These are phyloP conservation scores for Aspergillus vadensis DNA, from an alignment of 2,329 filamentous ascomycete genomes.

Conservation along the genomic window DNA sequence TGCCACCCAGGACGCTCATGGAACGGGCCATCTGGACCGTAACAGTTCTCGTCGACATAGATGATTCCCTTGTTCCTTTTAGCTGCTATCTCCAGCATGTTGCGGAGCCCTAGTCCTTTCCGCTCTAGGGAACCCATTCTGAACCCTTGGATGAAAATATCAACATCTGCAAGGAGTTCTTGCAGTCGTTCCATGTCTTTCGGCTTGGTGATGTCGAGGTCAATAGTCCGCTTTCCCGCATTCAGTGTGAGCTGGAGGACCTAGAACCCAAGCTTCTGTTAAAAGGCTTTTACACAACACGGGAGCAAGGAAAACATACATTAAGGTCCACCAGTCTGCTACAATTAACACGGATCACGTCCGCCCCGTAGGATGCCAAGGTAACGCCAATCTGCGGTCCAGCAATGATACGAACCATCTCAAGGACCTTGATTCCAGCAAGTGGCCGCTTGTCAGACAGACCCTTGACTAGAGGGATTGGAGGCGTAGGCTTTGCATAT, in stretches of 20 bases:
- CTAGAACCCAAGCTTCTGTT: neutral
- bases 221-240: constrained; percentile 17
- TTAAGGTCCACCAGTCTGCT: constrained; percentile 41
- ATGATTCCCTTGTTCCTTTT: constrained; percentile 47
- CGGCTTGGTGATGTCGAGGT: constrained; percentile 49
- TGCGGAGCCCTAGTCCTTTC: constrained; percentile 31
- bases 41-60: constrained; percentile 53
- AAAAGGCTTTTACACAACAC: neutral
- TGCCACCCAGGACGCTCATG: constrained; percentile 52
- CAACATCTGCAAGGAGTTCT: constrained; percentile 51
- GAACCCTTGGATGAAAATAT: constrained; percentile 58
- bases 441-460: constrained; percentile 29
- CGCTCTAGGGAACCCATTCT: constrained; percentile 44
- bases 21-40: constrained; percentile 51
- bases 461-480: constrained; percentile 27
- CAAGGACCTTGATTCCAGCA: constrained; percentile 54
- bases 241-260: constrained; percentile 12
- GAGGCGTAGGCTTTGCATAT: constrained; percentile 38
- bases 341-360: constrained; percentile 51
- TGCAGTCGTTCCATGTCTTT: constrained; percentile 42
- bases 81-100: constrained; percentile 43
- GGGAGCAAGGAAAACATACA: constrained; percentile 16
- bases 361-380: constrained; percentile 49
- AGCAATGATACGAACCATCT: constrained; percentile 42
- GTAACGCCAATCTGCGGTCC: constrained; percentile 47